Percentiles rank a stretch among this genome's conserved stretches.
Evolutionary conservation across 306 rosid genomes (phyloP).

Genomic region (Astragalus glycyphyllos): DNA sequence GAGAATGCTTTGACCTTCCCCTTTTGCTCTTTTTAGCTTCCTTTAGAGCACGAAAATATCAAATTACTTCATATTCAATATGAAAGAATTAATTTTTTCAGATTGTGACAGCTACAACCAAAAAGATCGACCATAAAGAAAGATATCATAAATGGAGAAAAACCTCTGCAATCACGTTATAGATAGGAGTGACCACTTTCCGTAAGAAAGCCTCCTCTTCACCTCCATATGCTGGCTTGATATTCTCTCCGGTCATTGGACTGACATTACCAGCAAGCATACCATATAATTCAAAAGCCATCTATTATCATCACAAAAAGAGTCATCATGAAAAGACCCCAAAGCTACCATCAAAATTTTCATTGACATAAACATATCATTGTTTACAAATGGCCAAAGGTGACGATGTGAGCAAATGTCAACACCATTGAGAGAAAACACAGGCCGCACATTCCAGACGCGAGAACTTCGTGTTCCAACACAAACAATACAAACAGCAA

Average conservation of each 20-base stretch:
- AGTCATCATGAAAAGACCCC: conserved; percentile 37
- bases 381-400: conserved; percentile 5
- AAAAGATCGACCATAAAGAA: background rate
- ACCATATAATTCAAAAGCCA: conserved; percentile 99
- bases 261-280: conserved; percentile 99
- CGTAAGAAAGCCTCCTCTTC: conserved; percentile 86
- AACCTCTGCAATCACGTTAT: conserved; percentile 87
- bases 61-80: conserved; percentile 37
- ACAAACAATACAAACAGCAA: conserved; percentile 4
- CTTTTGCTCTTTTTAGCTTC: conserved; percentile 79
- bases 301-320: conserved; percentile 55
- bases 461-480: conserved; percentile 15
- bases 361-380: conserved; percentile 7
- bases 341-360: conserved; percentile 16
- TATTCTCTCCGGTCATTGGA: conserved; percentile 98
- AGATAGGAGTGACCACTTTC: conserved; percentile 95
- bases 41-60: conserved; percentile 54
- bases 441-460: background rate
- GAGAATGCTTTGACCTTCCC: conserved; percentile 97
- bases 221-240: conserved; percentile 99
- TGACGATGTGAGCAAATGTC: background rate
- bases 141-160: conserved; percentile 9
- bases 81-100: conserved; percentile 16
- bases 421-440: conserved; percentile 6
- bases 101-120: conserved; percentile 5